Base-by-base conservation (phyloP, 306 rosid genomes). In the Comarum palustre region DNA sequence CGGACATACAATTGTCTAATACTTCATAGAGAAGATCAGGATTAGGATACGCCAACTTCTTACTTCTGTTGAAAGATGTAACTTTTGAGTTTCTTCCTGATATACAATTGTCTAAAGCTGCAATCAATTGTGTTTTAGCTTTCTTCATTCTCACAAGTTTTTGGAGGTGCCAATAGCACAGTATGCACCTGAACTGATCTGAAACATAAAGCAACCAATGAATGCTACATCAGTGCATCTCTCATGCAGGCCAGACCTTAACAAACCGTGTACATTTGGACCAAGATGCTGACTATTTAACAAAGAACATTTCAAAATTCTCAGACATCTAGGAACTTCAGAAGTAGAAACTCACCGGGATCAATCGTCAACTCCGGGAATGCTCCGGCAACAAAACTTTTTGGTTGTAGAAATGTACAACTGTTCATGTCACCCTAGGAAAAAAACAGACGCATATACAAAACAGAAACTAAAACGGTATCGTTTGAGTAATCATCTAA, bases 301-400 rank as follows among this genome's bases (percentile, higher is more conserved):
- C 61, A 34, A 46, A 58, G 47, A 60, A 48, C 34, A 5, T 38
- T 42, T 19, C 22, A 73, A 78, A 62, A 57, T 45, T 19, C 16
- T 60, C 22, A 15, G 60, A 71, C 34, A 66, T 22, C 75, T 45
- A 74, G 29, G 7, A 31, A 60, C 58, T 66, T 2, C 10, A 14
- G 19, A 39, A 69, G 48, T 50, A 69, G 78, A 83, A 65, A 78
- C 92, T 85, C 84, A 94, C 97, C 77, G 39, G 86, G 81, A 67
- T 94, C 97, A 76, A 94, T 94, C n/a, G 81, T 89, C 97, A 76
- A 89, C 46, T 45, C 97, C 99, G 78, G 84, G 89, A 73, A 94
- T 91, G 80, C 85, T 85, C 78, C 79, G 85, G 87, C 99, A 94
- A 65, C 15, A 41, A 66, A 89, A 94, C 82, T 85, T 91, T 75